Percentiles rank a stretch among this genome's conserved stretches.
phyloP scores from a whole-genome alignment of 768 basidiomycete species.

The Hortiboletus flavorubellus region DNA sequence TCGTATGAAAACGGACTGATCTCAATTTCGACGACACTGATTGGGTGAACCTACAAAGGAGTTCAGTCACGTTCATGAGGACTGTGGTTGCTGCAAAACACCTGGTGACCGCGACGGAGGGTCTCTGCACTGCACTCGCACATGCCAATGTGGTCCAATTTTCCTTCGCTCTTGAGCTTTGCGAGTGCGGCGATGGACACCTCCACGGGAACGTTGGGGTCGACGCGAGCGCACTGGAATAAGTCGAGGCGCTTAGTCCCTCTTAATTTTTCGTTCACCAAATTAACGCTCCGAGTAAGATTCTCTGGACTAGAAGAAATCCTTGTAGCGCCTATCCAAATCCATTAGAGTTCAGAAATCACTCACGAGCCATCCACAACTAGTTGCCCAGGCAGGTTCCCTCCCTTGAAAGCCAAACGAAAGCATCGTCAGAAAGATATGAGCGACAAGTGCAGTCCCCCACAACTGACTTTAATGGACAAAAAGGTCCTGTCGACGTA shows the following conservation, averaged over 20 bases:
- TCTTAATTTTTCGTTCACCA: slow-evolving; percentile 42
- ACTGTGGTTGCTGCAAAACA: not conserved
- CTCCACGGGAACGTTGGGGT: slow-evolving; percentile 42
- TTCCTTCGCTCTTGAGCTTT: slow-evolving; percentile 27
- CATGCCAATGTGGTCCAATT: slow-evolving; percentile 52
- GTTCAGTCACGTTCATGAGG: too few species aligned
- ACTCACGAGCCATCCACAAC: not conserved
- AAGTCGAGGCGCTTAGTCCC: slow-evolving; percentile 57
- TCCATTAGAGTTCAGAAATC: not conserved
- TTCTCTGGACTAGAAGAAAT: slow-evolving; percentile 30
- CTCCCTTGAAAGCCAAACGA: not conserved
- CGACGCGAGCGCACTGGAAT: slow-evolving; percentile 52
- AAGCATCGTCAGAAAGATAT: too few species aligned
- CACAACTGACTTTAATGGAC: slow-evolving; percentile 28
- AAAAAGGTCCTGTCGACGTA: slow-evolving; percentile 32
- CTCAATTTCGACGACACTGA: slow-evolving; percentile 65
- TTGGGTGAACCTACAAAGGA: slow-evolving; percentile 43
- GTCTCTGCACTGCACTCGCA: slow-evolving; percentile 49
- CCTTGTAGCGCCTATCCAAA: too few species aligned
- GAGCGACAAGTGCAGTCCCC: too few species aligned
- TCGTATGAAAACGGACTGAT: slow-evolving; percentile 59
- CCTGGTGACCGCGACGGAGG: slow-evolving; percentile 37
- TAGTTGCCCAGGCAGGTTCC: not conserved
- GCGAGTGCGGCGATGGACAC: slow-evolving; percentile 41
- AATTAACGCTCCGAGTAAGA: slow-evolving; percentile 44